Conservation (phyloP, 805 yeast species). For the Wickerhamiella bombiphila region DNA sequence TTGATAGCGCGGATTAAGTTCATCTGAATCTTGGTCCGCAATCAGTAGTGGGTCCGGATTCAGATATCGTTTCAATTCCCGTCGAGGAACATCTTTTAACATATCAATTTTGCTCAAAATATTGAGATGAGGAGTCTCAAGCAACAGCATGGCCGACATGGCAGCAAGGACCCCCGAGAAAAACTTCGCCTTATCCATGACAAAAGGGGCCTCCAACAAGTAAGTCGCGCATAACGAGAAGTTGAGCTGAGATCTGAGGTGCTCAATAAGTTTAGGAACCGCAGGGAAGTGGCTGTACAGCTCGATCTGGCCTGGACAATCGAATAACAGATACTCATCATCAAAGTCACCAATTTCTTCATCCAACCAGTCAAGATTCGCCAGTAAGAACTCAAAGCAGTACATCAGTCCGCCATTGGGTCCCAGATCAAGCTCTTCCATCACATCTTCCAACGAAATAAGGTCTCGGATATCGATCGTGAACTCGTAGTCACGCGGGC, state of each 20-base stretch:
- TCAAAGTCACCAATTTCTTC: slow-evolving; percentile 93
- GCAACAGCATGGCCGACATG: slow-evolving; percentile 93
- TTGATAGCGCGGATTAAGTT: slow-evolving; percentile 48
- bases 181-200: slow-evolving; percentile 78
- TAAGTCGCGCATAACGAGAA: slow-evolving; percentile 89
- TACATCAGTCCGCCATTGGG: slow-evolving; percentile 91
- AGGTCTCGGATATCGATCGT: slow-evolving; percentile 84
- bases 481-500: slow-evolving; percentile 79
- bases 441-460: slow-evolving; percentile 81
- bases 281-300: slow-evolving; percentile 89
- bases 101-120: slow-evolving; percentile 77
- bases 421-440: slow-evolving; percentile 86
- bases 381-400: slow-evolving; percentile 77
- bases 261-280: slow-evolving; percentile 76
- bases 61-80: slow-evolving; percentile 66
- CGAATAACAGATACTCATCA: slow-evolving; percentile 87
- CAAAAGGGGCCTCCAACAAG: slow-evolving; percentile 84
- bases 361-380: slow-evolving; percentile 92
- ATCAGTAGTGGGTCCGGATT: slow-evolving; percentile 84
- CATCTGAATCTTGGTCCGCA: slow-evolving; percentile 22
- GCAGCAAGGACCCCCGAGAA: slow-evolving; percentile 93
- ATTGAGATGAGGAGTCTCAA: slow-evolving; percentile 91
- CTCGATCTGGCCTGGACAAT: slow-evolving; percentile 96
- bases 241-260: slow-evolving; percentile 61
- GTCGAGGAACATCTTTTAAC: slow-evolving; percentile 60